Evolutionary conservation across 441 rosid species (phyloP).

Genomic region (Aleurites moluccanus): DNA sequence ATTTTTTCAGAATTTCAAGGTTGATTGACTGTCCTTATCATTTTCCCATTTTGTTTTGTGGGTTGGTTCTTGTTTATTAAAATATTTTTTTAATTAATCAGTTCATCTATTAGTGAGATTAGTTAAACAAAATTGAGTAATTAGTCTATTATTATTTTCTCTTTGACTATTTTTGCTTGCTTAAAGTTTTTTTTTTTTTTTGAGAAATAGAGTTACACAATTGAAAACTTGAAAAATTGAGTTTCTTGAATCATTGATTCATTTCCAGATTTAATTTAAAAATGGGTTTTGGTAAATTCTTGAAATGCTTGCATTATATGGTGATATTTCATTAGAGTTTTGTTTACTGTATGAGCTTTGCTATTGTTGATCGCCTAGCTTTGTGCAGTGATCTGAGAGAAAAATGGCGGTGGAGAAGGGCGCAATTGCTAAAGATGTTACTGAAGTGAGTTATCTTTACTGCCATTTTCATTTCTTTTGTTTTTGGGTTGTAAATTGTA

Average conservation of each 20-base stretch:
- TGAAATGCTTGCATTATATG: neutral
- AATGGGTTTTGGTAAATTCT: neutral
- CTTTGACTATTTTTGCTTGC: too few relatives aligned
- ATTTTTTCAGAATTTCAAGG: neutral
- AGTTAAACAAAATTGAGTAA: neutral
- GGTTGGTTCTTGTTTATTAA: neutral
- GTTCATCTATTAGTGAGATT: neutral
- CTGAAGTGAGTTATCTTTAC: conserved; percentile 38
- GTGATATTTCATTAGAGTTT: neutral
- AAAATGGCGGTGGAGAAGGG: conserved; percentile 38
- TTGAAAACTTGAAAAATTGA: neutral
- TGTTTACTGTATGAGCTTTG: neutral
- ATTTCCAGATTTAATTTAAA: neutral
- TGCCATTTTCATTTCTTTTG: neutral
- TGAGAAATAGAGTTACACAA: neutral
- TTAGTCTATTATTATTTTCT: neutral
- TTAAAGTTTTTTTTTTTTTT: too few relatives aligned
- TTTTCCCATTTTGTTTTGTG: neutral
- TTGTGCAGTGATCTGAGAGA: conserved; percentile 19
- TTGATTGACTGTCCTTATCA: neutral
- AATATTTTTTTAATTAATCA: neutral
- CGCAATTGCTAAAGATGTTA: conserved; percentile 49
- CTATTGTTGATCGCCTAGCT: neutral
- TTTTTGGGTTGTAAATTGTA: neutral
- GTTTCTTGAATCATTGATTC: neutral